Base-by-base conservation (phyloP, 1,284 basidiomycete species). In the Filobasidium uniguttulatum region DNA sequence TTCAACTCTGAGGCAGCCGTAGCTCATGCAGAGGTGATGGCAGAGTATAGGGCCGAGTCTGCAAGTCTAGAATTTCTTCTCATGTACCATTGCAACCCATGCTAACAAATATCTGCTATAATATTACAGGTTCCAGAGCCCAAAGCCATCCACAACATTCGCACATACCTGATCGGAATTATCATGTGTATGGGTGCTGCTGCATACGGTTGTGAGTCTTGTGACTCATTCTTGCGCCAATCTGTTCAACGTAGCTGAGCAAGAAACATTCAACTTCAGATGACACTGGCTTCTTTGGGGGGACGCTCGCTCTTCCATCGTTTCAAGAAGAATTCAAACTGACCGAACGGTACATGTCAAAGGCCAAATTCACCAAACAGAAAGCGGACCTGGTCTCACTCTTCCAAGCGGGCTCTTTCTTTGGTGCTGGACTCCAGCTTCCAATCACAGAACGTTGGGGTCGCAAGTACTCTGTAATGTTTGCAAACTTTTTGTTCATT, bases 401-500 rank as follows among this genome's bases (percentile, higher is more conserved):
- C 19, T 74, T 86, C 17, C 83, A 85, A 62, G 83, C 79, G 2
- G 83, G 83, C 34, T 81, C 66, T 10, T 85, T 85, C 73, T 85
- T 86, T 60, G 83, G 85, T 43, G 80, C 83, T 12, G 62, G 86
- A 5, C 71, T 73, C 19, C 79, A 75, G 56, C 77, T 78, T 0
- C 62, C 60, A 0, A 46, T 66, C 41, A 58, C 59, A 46, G 59
- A 65, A 47, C 46, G 54, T 9, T 38, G 63, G n/a, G 67, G 66
- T 29, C 54, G 65, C 46, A 63, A 65, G 53, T 60, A 56, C 56
- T 76, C 80, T 0, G 70, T 84, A 10, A 59, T 82, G 50, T 66
- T 64, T 3, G 84, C 80, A 57, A 74, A 75, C 5, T 25, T 76
- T 41, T 67, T 85, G 44, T 86, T 85, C 66, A 58, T 69, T 20